Evolutionary conservation across 139 green algal species (phyloP), one percentile per base, ranked within the genome.

Genomic region (Volvox reticuliferus): DNA sequence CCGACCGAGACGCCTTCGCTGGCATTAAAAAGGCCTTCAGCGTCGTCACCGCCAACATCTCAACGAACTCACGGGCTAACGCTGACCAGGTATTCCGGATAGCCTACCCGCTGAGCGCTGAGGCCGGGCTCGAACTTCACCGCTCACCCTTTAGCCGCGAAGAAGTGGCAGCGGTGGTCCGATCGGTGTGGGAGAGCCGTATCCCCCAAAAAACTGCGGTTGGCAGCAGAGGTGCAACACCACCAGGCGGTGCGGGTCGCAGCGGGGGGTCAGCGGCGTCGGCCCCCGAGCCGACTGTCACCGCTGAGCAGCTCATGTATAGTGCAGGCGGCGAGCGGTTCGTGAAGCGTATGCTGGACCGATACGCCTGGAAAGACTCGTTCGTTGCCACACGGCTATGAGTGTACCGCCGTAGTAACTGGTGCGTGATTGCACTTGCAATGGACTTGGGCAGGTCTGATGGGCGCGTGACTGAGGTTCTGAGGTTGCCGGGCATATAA

Each of bases 11-110:
- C 80, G 84, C 93, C 61, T 94, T 93, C 55, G 35, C 86, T 1
- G 94, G 92, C 61, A 93, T 96, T 61, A 93, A 91, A 67, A 96
- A 96, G 92, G 93, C 92, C 5, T 89, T 95, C 30, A 87, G 79
- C 78, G 88, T 88, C 21, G 86, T 81, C 1, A 80, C 91, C 12
- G 24, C 35, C 50, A 91, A 32, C 73, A 91, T 91, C 65, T 62
- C 86, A 16, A 30, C 30, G 20, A 92, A 73, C 32, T 87, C 87
- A 13, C 28, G 36, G 1, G 87, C 92, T 19, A 83, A 82, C 36
- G 90, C 89, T 1, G 55, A 84, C 20, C 71, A 92, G 63, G 69
- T 96, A 0, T 20, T 91, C 37, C 50, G 76, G 69, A 77, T 95
- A 86, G 93, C 89, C 18, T 96, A 96, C 55, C 94, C 94, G 0